These are phyloP conservation scores for Abelmoschus esculentus DNA, from an alignment of 345 rosid genomes.

Conservation along the genomic window DNA sequence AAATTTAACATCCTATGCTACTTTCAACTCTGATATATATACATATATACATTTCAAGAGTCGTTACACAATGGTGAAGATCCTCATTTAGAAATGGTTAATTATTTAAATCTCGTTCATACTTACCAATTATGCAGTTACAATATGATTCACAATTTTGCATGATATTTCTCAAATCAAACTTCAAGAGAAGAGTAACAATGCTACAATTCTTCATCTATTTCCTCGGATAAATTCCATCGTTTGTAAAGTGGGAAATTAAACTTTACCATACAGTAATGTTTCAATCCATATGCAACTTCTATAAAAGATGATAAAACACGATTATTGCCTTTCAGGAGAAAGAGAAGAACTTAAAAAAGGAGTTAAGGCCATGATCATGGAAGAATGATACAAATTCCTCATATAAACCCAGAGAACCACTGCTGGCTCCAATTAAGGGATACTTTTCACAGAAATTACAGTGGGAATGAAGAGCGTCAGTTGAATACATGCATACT, in stretches of 20 bases:
- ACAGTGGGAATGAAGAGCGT: background rate
- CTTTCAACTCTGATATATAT: background rate
- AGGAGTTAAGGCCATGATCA: background rate
- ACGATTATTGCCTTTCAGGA: background rate
- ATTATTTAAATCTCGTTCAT: background rate
- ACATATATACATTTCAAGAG: background rate
- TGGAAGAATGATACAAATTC: background rate
- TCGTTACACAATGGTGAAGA: background rate
- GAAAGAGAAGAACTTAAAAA: background rate
- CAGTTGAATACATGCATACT: background rate
- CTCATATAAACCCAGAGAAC: background rate
- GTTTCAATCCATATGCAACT: background rate
- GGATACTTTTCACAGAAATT: background rate
- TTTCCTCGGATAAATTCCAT: background rate
- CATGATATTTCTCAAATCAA: background rate
- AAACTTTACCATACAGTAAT: background rate
- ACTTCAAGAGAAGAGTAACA: constrained; percentile 3
- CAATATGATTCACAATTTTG: background rate
- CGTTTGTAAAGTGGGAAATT: background rate
- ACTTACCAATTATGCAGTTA: background rate
- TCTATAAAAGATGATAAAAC: background rate
- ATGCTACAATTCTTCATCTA: background rate
- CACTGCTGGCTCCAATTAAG: background rate
- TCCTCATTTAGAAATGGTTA: background rate
- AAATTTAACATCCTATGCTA: background rate